phyloP scores from a whole-genome alignment of 2,329 filamentous ascomycete genomes.

The Fusarium duplospermum region DNA sequence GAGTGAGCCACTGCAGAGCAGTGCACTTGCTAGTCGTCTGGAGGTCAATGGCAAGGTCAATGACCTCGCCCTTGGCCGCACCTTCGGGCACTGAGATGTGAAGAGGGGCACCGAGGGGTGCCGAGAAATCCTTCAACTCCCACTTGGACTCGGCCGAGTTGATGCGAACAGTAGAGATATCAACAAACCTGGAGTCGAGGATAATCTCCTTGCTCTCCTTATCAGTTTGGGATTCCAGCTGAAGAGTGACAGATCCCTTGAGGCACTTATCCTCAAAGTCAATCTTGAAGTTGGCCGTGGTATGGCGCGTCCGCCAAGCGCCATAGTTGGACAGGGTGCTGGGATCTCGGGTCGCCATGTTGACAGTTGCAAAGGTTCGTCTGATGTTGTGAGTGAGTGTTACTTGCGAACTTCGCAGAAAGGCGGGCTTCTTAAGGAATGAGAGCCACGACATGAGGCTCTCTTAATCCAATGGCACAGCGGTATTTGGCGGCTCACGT shows the following conservation, averaged over 20 bases:
- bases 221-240: constrained; percentile 81
- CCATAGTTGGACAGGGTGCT: constrained; percentile 94
- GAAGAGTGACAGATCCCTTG: constrained; percentile 79
- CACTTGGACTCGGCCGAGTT: constrained; percentile 73
- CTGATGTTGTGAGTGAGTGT: constrained; percentile 40
- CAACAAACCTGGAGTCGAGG: constrained; percentile 87
- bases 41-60: constrained; percentile 73
- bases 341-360: constrained; percentile 72
- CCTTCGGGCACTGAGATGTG: constrained; percentile 71
- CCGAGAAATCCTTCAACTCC: constrained; percentile 75
- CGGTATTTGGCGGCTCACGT: constrained; percentile 23
- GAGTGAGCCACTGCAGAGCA: constrained; percentile 94
- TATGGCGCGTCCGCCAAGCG: constrained; percentile 86
- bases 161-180: constrained; percentile 78
- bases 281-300: constrained; percentile 82
- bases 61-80: constrained; percentile 62
- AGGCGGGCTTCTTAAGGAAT: constrained; percentile 42
- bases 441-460: constrained; percentile 45
- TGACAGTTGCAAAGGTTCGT: constrained; percentile 47
- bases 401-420: constrained; percentile 39
- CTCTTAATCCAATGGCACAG: constrained; percentile 24
- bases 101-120: constrained; percentile 80
- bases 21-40: constrained; percentile 90
- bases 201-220: constrained; percentile 80
- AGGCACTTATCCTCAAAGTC: constrained; percentile 85